Conservation (phyloP, 2,329 filamentous ascomycete species). For the Zelopaecilomyces penicillatus region DNA sequence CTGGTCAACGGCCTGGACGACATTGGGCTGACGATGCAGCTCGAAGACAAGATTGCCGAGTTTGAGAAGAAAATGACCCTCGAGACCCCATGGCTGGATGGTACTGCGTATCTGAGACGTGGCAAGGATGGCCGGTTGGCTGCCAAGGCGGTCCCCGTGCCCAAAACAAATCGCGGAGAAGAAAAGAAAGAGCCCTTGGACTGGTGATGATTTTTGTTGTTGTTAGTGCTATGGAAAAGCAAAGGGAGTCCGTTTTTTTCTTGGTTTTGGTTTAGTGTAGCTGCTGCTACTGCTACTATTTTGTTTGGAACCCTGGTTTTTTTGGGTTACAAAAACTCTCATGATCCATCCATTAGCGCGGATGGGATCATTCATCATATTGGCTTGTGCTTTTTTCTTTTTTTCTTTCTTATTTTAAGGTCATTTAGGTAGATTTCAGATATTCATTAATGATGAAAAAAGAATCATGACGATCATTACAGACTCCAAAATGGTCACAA, state of each 20-base stretch:
- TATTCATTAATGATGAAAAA: too few species aligned
- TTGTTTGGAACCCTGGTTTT: constrained; percentile 24
- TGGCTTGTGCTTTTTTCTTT: too few species aligned
- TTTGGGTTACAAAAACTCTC: background rate
- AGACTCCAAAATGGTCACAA: too few species aligned
- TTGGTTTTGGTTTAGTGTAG: too few species aligned
- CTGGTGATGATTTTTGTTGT: constrained; percentile 50
- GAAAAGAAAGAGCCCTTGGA: constrained; percentile 78
- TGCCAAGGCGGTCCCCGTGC: constrained; percentile 59
- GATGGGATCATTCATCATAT: too few species aligned
- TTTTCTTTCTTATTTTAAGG: too few species aligned
- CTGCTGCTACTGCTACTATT: too few species aligned
- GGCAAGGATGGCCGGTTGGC: constrained; percentile 47
- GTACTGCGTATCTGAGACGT: constrained; percentile 66
- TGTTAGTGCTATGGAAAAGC: background rate
- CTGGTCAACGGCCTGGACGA: constrained; percentile 89
- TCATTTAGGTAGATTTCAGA: too few species aligned
- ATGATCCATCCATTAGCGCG: too few species aligned
- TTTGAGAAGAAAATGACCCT: constrained; percentile 72
- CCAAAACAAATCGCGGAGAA: constrained; percentile 83
- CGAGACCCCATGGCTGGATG: constrained; percentile 87
- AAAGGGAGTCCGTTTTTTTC: too few species aligned
- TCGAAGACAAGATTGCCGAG: constrained; percentile 76
- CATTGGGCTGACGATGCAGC: constrained; percentile 88
- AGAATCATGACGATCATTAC: too few species aligned